Base-by-base conservation (phyloP, 495 filamentous ascomycete species). In the Aspergillus sclerotiicarbonarius region DNA sequence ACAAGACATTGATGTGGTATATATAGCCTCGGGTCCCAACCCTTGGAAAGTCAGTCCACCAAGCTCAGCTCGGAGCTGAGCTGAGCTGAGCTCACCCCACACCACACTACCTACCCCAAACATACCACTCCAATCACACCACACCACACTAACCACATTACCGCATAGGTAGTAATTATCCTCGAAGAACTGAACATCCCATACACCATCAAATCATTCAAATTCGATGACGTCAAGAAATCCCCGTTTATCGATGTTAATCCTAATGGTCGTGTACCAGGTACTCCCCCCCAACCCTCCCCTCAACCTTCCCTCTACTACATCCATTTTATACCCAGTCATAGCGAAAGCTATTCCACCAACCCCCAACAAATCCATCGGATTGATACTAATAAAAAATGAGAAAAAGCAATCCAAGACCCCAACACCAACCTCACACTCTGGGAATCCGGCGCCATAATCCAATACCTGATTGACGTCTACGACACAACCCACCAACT, bases 401-500 rank as follows among this genome's bases (percentile, higher is more conserved):
- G 2, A 29, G 31, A 50, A 29, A 50, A 4, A 58, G 55, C 55
- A 21, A 54, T 55, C 46, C 35, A 31, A 10, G 58, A 60, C 35
- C 58, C 52, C 25, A 55, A 51, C 32, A 60, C 44, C 9, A 19
- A 12, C 10, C 16, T 55, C n/a, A 60, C 51, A 13, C 45, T 60
- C 4, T 60, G 33, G 18, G 32, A 60, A 19, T 51, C 58, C 44
- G 37, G 33, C 29, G 65, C 71, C 4, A 71, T 77, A 33, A 67
- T 73, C 59, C 64, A 69, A 30, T 77, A 77, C 51, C 69, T 79
- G 9, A 62, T 66, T 25, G 65, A 68, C 20, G 52, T 52, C 32
- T 77, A 76, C 60, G 76, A 79, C 52, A 62, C 53, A 10, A 56
- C 73, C 9, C 66, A 54, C 51, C 60, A 30, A 63, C 31, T 76